Evolutionary conservation across 2,329 filamentous ascomycete species (phyloP).

Genomic region (Talaromyces atroroseus): DNA sequence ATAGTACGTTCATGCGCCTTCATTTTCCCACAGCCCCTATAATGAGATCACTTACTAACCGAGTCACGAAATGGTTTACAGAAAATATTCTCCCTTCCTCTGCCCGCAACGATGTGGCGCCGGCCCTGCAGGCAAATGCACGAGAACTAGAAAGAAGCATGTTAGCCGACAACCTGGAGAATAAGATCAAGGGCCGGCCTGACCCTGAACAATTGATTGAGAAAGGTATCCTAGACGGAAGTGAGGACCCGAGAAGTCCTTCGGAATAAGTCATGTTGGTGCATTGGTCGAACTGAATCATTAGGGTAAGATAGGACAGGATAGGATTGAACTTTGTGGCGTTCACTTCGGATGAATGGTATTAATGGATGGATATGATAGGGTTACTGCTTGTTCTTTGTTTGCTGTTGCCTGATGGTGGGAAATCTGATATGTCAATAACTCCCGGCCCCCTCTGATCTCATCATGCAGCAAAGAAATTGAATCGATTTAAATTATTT

Average conservation of each 20-base stretch:
- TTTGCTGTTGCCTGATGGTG: constrained; percentile 3
- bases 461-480: too few relatives aligned
- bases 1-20: constrained; percentile 58
- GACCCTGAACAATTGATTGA: constrained; percentile 69
- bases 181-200: constrained; percentile 75
- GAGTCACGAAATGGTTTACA: too few relatives aligned
- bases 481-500: too few relatives aligned
- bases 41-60: constrained; percentile 8
- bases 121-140: constrained; percentile 72
- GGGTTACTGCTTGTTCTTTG: background rate
- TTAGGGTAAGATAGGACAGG: background rate
- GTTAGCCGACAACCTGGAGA: constrained; percentile 78
- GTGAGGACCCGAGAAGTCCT: constrained; percentile 42
- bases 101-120: constrained; percentile 64
- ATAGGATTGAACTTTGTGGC: background rate
- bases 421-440: background rate
- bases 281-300: background rate
- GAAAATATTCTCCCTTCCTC: constrained; percentile 72
- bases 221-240: constrained; percentile 70
- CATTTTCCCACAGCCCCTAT: too few relatives aligned
- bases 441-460: too few relatives aligned
- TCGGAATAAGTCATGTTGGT: background rate
- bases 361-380: background rate
- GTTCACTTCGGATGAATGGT: background rate
- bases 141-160: constrained; percentile 83